These are phyloP conservation scores for Herpotrichia juniperi DNA, from an alignment of 2,329 filamentous ascomycete genomes.

Conservation along the genomic window DNA sequence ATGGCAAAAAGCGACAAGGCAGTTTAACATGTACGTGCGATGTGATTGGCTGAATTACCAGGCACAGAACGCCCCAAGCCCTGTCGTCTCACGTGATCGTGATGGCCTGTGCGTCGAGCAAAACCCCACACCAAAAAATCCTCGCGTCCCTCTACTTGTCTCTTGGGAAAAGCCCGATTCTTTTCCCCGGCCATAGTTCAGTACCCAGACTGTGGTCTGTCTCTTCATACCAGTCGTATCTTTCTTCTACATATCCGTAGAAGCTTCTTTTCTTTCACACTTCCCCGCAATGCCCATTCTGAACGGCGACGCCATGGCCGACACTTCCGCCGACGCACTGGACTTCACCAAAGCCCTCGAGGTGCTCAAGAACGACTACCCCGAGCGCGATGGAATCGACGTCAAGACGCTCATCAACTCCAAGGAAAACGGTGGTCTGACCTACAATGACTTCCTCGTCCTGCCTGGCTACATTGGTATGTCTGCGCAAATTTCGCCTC, in stretches of 20 bases:
- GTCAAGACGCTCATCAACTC: conserved; percentile 88
- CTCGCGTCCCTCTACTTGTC: conserved; percentile 28
- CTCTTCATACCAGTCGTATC: conserved; percentile 27
- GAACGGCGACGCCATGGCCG: conserved; percentile 66
- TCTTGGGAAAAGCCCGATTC: conserved; percentile 56
- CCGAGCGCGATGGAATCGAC: conserved; percentile 82
- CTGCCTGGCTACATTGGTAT: conserved; percentile 93
- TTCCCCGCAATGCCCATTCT: conserved; percentile 70
- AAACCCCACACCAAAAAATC: conserved; percentile 15
- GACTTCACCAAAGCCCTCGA: conserved; percentile 80
- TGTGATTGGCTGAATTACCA: not conserved
- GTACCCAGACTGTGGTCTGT: conserved; percentile 38
- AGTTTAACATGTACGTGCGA: no score
- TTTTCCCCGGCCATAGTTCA: conserved; percentile 63
- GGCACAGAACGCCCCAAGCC: not conserved
- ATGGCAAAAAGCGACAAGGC: no score
- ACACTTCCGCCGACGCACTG: conserved; percentile 63
- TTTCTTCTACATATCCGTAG: conserved; percentile 23
- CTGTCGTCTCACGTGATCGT: conserved; percentile 3
- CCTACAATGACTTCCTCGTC: conserved; percentile 98
- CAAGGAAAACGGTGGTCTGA: conserved; percentile 88
- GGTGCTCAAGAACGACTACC: conserved; percentile 77
- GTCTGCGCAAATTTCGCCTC: conserved; percentile 14
- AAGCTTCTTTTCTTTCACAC: conserved; percentile 5
- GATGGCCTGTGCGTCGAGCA: conserved; percentile 1